Evolutionary conservation across 441 rosid species (phyloP), one percentile per base, ranked within the genome.

Genomic region (Monsonia emarginata): DNA sequence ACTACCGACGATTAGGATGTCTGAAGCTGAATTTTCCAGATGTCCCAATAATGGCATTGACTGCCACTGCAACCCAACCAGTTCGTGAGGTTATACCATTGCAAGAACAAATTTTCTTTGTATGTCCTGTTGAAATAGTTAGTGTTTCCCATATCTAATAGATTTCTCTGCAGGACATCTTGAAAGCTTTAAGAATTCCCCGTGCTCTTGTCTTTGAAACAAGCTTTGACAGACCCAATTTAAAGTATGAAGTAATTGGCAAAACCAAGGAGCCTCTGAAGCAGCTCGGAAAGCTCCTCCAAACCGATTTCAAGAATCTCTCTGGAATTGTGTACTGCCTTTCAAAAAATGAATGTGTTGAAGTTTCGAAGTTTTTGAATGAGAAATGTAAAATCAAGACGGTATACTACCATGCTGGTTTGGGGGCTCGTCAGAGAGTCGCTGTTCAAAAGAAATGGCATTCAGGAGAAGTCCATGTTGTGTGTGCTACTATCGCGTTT

Each of bases 271-370:
- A 83, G 69, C 76, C 96, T 16, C 74, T 90, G 63, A 86, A 87
- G 82, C 94, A 90, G 82, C 91, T 94, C 42, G 96, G 93, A 57
- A 79, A 86, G 62, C 85, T 94, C 48, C 69, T 91, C 60, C 82
- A 66, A 64, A 84, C 84, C 63, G 87, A 83, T 62, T 91, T 90
- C 82, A 81, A 68, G 70, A 82, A 81, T 78, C 91, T 87, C 65
- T 80, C 88, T 74, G 98, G 98, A 76, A 94, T 90, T 38, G 87
- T 90, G 19, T 94, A 94, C 78, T 89, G 96, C 83, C 91, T 94
- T 71, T 91, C 96, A 1, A 91, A 94, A 81, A 90, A 78, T 68
- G 98, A 94, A 79, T 90, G 96, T 40, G 79, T 71, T 4, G 97
- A 94, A 74, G 98, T 90, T 61, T 84, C 96, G n/a, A 84, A 84